Conservation (phyloP, 2,329 filamentous ascomycete genomes). For the Pseudogymnoascus sp. region DNA sequence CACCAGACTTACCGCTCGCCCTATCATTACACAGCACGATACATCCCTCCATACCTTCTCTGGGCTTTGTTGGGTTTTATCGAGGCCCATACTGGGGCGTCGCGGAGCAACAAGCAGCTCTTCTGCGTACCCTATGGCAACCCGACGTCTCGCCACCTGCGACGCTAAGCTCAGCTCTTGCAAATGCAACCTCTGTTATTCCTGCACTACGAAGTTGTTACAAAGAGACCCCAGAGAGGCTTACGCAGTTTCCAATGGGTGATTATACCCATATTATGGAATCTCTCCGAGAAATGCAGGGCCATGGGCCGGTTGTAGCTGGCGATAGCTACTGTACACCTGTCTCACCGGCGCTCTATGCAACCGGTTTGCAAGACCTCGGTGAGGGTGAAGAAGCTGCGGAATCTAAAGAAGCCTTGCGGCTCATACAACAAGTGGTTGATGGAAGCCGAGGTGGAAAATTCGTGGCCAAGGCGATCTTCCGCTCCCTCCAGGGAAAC, state of each 20-base stretch:
- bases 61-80: conserved; percentile 80
- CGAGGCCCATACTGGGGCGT: conserved; percentile 79
- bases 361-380: neutral
- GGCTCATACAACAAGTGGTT: neutral
- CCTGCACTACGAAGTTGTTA: conserved; percentile 15
- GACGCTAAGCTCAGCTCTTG: neutral
- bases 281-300: conserved; percentile 53
- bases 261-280: conserved; percentile 74
- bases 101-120: conserved; percentile 76
- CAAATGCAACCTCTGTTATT: conserved; percentile 17
- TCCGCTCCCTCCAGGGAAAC: conserved; percentile 59
- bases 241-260: conserved; percentile 72
- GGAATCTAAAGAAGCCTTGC: neutral
- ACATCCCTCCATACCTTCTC: conserved; percentile 49
- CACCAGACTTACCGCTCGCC: conserved; percentile 47
- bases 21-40: conserved; percentile 61
- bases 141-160: conserved; percentile 11
- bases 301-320: conserved; percentile 33
- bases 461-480: conserved; percentile 59
- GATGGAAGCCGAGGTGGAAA: conserved; percentile 30
- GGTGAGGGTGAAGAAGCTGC: neutral
- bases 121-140: conserved; percentile 55
- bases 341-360: conserved; percentile 27
- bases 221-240: conserved; percentile 30
- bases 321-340: conserved; percentile 25